Base-by-base conservation (phyloP, 768 basidiomycete species). In the Dacryopinax spathularia region DNA sequence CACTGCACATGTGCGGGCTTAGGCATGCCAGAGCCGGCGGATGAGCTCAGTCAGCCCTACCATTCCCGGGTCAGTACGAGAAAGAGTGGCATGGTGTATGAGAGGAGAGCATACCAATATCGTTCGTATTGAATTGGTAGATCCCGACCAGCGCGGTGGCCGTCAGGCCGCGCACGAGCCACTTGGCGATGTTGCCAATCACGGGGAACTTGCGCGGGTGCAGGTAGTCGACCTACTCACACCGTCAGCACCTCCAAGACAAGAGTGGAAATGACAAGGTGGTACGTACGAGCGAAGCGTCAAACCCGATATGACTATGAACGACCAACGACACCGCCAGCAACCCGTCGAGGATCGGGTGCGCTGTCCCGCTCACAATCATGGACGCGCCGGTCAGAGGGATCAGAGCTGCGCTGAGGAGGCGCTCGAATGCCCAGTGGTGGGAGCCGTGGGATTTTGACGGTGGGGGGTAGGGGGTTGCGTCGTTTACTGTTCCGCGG, bases 121-220 rank as follows among this genome's bases (percentile, higher is more conserved):
- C 95, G 72, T 95, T 92, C 41, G 96, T 97, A 78, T 98, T 97
- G 80, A 98, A 97, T 74, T 96, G 88, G 77, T 96, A 99, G 5
- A 97, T 82, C 16, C 96, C 95, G 44, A 91, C 84, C 61, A 93
- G 80, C 3, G 88, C 84, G 22, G 85, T 91, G 36, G 86, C 82
- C 31, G 96, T 97, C 4, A 84, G 77, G 5, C 82, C 74, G 56
- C 92, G 81, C 63, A 97, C 78, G 7, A 78, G 73, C 95, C 95
- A 98, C n/a, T 78, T 83, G 13, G 74, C 69, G 48, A 85, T 62
- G 0, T 78, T 83, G 12, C 90, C 93, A 64, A 92, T 61, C 43
- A 84, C 67, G n/a, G 92, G 91, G 80, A 88, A 96, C 76, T 99
- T 98, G 75, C 95, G 89, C 27, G 81, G 77, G 76, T 97, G 93